Percentiles rank a stretch among this genome's conserved stretches.
phyloP scores from a whole-genome alignment of 139 green algal species.

The Nannochloris sp. region DNA sequence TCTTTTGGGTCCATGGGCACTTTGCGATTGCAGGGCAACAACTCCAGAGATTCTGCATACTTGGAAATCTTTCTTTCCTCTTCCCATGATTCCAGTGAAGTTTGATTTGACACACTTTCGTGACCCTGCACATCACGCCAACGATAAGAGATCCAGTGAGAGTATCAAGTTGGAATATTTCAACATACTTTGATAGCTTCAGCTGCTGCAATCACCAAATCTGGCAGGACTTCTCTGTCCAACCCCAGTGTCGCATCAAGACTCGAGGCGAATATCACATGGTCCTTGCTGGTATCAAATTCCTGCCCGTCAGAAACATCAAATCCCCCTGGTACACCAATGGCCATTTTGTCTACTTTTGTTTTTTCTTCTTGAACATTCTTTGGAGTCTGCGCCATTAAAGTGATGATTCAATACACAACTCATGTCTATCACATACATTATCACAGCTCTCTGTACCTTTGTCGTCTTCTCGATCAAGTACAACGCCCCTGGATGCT shows the following conservation, averaged over 20 bases:
- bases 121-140: constrained; percentile 45
- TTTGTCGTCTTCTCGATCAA: constrained; percentile 58
- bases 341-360: constrained; percentile 45
- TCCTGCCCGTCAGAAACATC: background rate
- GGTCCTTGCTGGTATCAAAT: constrained; percentile 32
- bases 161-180: too few relatives aligned
- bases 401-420: too few relatives aligned
- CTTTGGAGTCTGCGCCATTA: background rate
- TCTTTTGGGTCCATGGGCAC: constrained; percentile 61
- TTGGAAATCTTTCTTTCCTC: constrained; percentile 71
- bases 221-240: too few relatives aligned
- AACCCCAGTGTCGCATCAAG: too few relatives aligned
- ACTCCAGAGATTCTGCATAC: constrained; percentile 70
- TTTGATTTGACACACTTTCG: constrained; percentile 49
- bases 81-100: constrained; percentile 54
- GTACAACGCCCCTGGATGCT: constrained; percentile 65
- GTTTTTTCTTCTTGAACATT: constrained; percentile 5
- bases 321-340: constrained; percentile 38
- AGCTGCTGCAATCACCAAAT: too few relatives aligned
- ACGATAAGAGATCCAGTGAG: too few relatives aligned
- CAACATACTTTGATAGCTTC: too few relatives aligned
- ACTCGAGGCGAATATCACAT: background rate
- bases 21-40: constrained; percentile 62
- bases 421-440: background rate
- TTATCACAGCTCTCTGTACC: constrained; percentile 23